Conservation (phyloP, 2,329 filamentous ascomycete genomes). For the Sporothrix brunneoviolacea region DNA sequence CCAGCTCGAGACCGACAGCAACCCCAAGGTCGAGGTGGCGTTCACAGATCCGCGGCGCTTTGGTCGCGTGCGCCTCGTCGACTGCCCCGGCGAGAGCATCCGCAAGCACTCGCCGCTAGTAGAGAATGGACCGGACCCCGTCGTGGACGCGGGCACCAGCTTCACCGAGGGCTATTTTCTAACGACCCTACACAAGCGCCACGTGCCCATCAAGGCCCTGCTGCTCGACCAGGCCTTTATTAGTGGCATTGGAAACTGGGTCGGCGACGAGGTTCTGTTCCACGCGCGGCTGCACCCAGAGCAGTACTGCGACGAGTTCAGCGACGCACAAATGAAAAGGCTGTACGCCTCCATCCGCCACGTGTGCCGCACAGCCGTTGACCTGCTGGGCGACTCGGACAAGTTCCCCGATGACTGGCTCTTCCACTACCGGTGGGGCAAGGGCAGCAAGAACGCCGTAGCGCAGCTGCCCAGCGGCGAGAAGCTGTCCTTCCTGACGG, state of each 20-base stretch:
- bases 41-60: conserved; percentile 81
- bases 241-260: conserved; percentile 95
- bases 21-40: conserved; percentile 54
- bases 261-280: conserved; percentile 89
- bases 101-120: conserved; percentile 70
- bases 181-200: conserved; percentile 65
- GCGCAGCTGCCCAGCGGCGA: conserved; percentile 73
- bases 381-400: conserved; percentile 71
- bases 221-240: conserved; percentile 83
- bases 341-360: conserved; percentile 69
- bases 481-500: conserved; percentile 77
- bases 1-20: conserved; percentile 56
- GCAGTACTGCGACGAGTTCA: conserved; percentile 81
- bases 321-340: conserved; percentile 59
- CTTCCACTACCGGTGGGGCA: conserved; percentile 83
- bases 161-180: conserved; percentile 71
- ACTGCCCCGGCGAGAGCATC: conserved; percentile 72
- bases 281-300: conserved; percentile 86
- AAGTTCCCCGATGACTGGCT: conserved; percentile 84
- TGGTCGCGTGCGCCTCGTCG: conserved; percentile 70
- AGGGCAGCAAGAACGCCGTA: conserved; percentile 67
- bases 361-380: conserved; percentile 74
- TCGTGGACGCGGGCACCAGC: conserved; percentile 65
- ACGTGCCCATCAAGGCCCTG: conserved; percentile 82
- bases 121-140: conserved; percentile 90